phyloP scores from a whole-genome alignment of 2,329 filamentous ascomycete genomes.

The Talaromyces marneffei region DNA sequence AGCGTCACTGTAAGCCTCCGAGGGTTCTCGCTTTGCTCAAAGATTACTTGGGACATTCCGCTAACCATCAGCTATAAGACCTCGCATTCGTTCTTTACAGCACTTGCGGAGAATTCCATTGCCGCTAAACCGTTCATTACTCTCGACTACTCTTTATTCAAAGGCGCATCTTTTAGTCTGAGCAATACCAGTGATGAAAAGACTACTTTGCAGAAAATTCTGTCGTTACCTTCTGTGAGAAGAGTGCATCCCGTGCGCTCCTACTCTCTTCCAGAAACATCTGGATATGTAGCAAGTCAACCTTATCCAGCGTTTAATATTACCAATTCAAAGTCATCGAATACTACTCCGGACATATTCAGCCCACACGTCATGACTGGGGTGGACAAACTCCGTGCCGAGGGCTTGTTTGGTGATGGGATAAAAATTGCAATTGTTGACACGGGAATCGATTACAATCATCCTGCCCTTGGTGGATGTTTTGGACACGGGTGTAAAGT shows the following conservation, averaged over 20 bases:
- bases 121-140: conserved; percentile 3
- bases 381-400: conserved; percentile 20
- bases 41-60: neutral
- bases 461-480: conserved; percentile 59
- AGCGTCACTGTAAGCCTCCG: neutral
- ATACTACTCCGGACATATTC: neutral
- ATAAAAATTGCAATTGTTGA: conserved; percentile 19
- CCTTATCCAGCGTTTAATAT: neutral
- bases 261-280: neutral
- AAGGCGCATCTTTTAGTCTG: conserved; percentile 5
- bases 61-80: neutral
- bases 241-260: conserved; percentile 1
- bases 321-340: neutral
- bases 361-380: conserved; percentile 18
- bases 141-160: conserved; percentile 9
- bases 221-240: conserved; percentile 9
- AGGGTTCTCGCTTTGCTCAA: neutral
- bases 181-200: neutral
- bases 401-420: conserved; percentile 17
- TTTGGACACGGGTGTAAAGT: conserved; percentile 57
- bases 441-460: conserved; percentile 53
- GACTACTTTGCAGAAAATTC: neutral
- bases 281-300: neutral
- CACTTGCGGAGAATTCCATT: conserved; percentile 9
- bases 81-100: conserved; percentile 8